Base-by-base conservation (phyloP, 78 protist species). In the Diacronema lutheri region DNA sequence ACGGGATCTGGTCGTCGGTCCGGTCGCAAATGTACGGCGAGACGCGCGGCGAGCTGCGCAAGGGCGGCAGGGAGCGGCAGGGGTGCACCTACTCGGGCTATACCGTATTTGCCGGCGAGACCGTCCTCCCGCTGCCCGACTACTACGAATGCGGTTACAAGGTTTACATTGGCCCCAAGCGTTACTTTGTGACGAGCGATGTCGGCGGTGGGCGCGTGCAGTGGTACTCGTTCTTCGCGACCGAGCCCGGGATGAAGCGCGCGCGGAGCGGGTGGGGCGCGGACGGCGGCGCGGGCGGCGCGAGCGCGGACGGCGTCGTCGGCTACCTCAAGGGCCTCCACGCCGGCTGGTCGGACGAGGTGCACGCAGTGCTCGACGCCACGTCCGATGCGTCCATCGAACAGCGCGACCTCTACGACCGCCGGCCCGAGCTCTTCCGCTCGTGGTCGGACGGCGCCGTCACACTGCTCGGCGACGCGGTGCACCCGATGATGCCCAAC, bases 1-100 rank as follows among this genome's bases (percentile, higher is more conserved):
- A 84, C 31, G 88, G 88, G 11, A 84, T 84, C 82, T 84, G 88
- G 88, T 62, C 77, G 5, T 9, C 61, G 13, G 79, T 84, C n/a
- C 60, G 88, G 21, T 46, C 83, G 35, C 46, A 68, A n/a, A 68
- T 68, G 76, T 68, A 38, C n/a, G 46, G 46, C 25, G 76, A 68
- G 76, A 33, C 1, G 31, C 23, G 35, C 31, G 1, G 12, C 26
- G n/a, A 19, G 26, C 7, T 4, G 50, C 0, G 40, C 29, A 33
- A 9, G 0, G 76, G 20, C n/a, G 76, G 76, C 19, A 6, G 1
- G 76, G 14, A 21, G n/a, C 46, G 31, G 19, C 76, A 68, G 29
- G 79, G 79, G 12, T 71, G 71, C 55, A 10, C 73, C 73, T 79
- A 79, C 84, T 79, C 84, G 4, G 84, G 84, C 11, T 79, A 79